A percentile compares a stretch with the other conserved stretches of the same genome.
phyloP scores from a whole-genome alignment of 2,329 filamentous ascomycete species.

The Thermothelomyces thermophilus region DNA sequence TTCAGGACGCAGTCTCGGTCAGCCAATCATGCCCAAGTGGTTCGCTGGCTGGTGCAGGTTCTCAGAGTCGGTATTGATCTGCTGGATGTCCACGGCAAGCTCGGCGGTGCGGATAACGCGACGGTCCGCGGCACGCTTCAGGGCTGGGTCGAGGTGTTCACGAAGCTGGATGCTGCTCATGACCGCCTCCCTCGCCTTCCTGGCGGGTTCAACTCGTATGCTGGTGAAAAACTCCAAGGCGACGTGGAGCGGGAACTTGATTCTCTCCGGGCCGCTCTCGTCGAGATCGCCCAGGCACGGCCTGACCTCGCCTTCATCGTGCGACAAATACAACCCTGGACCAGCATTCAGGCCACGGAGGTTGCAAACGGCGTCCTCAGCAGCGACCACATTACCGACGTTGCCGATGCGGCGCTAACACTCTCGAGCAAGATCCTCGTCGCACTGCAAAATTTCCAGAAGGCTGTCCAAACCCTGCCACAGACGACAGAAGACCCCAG shows the following conservation, averaged over 20 bases:
- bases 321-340: conserved; percentile 61
- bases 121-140: conserved; percentile 40
- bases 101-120: conserved; percentile 49
- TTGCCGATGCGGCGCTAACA: conserved; percentile 54
- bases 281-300: conserved; percentile 37
- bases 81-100: conserved; percentile 58
- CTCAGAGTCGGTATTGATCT: conserved; percentile 56
- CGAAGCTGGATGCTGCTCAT: conserved; percentile 37
- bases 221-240: conserved; percentile 30
- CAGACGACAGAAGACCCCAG: conserved; percentile 52
- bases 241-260: conserved; percentile 34
- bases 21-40: conserved; percentile 27
- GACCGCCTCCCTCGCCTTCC: conserved; percentile 44
- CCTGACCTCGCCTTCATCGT: conserved; percentile 60
- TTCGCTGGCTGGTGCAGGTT: conserved; percentile 63
- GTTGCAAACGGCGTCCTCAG: conserved; percentile 14
- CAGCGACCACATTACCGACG: conserved; percentile 33
- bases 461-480: conserved; percentile 48
- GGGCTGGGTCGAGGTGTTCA: conserved; percentile 45
- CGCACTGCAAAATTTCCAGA: conserved; percentile 66
- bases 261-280: conserved; percentile 37
- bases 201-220: conserved; percentile 39
- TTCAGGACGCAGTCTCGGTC: conserved; percentile 17
- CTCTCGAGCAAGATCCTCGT: conserved; percentile 73
- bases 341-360: conserved; percentile 30